Evolutionary conservation across 2,329 filamentous ascomycete species (phyloP), one percentile per base, ranked within the genome.

Genomic region (Aspergillus latus): DNA sequence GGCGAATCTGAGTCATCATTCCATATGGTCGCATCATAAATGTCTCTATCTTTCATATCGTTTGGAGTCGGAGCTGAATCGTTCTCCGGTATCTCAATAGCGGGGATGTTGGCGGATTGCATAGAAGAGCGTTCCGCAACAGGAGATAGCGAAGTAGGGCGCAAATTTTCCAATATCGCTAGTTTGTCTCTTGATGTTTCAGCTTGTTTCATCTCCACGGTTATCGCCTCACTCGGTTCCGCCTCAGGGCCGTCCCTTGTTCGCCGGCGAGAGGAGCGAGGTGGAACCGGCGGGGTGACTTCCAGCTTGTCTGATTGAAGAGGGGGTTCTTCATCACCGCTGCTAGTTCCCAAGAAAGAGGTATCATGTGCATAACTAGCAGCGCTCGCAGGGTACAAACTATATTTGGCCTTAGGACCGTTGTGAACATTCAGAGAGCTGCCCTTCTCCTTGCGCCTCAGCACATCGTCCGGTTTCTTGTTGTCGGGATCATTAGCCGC

Each of bases 271-370:
- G 61, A 47, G n/a, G 44, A 47, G 30, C 44, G 44, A 4, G 44
- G 44, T 47, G 44, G 44, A 13, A 47, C 52, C 40, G 57, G 61
- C 5, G 59, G 52, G 37, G 52, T 58, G 30, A 59, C 45, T 52
- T 66, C 65, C 48, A 63, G 57, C 34, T 63, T 60, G 48, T 59
- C 59, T 11, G 64, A 54, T 56, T 59, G 62, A 21, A 57, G 42
- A 36, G 59, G 52, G 28, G 63, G 57, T 42, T 68, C 67, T 54
- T 75, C 72, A 45, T 69, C 70, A 34, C 68, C 72, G 55, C 68
- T 72, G 57, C 68, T 74, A 58, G 70, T 68, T 36, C 69, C 68
- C 30, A 74, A 59, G 52, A 71, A 72, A 28, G 71, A 70, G 29
- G 64, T 63, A 54, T 74, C 67, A 44, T 65, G 63, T 16, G 65